These are phyloP conservation scores for Lachnellula occidentalis DNA, from an alignment of 2,329 filamentous ascomycete species.

Conservation along the genomic window DNA sequence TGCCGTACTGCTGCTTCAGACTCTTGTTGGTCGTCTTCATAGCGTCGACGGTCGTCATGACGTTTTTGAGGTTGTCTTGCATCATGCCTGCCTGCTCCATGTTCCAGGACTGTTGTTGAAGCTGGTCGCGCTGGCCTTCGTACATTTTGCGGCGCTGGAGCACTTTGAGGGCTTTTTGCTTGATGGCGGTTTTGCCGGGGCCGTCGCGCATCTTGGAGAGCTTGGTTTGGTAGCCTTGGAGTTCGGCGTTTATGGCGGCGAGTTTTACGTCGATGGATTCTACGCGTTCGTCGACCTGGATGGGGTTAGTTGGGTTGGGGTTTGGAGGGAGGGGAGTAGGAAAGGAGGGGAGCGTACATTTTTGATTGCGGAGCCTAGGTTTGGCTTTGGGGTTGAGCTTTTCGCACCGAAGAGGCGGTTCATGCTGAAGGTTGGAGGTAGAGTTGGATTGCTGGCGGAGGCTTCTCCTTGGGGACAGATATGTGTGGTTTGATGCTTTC, in stretches of 20 bases:
- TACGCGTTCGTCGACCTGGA: constrained; percentile 70
- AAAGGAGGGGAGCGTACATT: constrained; percentile 57
- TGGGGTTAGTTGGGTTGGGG: constrained; percentile 15
- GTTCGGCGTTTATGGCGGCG: constrained; percentile 83
- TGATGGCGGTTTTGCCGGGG: constrained; percentile 85
- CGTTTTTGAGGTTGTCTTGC: constrained; percentile 98
- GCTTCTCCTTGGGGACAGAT: neutral
- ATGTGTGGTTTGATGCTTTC: neutral
- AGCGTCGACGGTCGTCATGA: constrained; percentile 95
- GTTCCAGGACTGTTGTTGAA: constrained; percentile 94
- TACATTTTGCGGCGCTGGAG: constrained; percentile 91
- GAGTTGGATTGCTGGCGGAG: neutral
- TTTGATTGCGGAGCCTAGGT: constrained; percentile 73
- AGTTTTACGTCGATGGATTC: constrained; percentile 91
- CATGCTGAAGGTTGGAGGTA: constrained; percentile 50
- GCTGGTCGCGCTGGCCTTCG: constrained; percentile 88
- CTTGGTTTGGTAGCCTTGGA: constrained; percentile 80
- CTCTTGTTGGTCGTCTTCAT: constrained; percentile 97
- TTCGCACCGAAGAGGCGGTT: constrained; percentile 94
- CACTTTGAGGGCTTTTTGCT: constrained; percentile 90
- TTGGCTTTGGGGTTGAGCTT: constrained; percentile 82
- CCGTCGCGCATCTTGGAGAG: constrained; percentile 92
- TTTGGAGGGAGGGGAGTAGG: constrained; percentile 3
- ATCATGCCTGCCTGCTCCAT: constrained; percentile 98
- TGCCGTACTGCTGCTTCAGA: constrained; percentile 88